A percentile compares a stretch with the other conserved stretches of the same genome.
These are phyloP conservation scores for Euphorbia corollata DNA, from an alignment of 441 rosid species.

Conservation along the genomic window DNA sequence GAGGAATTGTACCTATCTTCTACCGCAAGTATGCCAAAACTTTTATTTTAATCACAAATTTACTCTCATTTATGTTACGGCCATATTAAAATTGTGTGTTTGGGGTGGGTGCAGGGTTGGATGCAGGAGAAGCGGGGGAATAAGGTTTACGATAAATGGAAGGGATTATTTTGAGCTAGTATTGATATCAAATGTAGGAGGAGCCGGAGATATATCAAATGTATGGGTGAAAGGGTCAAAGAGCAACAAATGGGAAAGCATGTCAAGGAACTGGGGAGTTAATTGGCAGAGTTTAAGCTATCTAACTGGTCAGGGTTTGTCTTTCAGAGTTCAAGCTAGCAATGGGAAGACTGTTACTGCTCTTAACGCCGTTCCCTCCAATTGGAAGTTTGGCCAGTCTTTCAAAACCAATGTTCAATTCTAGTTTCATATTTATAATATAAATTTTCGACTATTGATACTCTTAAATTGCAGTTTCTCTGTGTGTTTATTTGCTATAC, in stretches of 20 bases:
- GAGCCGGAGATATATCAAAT: constrained; percentile 43
- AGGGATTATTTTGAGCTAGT: constrained; percentile 50
- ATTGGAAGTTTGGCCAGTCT: constrained; percentile 66
- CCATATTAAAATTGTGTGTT: too few relatives aligned
- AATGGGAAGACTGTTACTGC: constrained; percentile 36
- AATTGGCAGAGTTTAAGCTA: constrained; percentile 55
- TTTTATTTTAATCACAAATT: too few relatives aligned
- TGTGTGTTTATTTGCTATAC: background rate
- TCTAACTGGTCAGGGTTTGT: constrained; percentile 56
- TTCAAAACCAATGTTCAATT: constrained; percentile 47
- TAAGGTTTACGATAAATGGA: constrained; percentile 56
- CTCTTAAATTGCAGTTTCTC: too few relatives aligned
- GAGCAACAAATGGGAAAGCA: constrained; percentile 41
- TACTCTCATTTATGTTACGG: too few relatives aligned
- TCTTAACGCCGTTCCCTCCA: constrained; percentile 40
- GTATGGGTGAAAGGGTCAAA: constrained; percentile 61
- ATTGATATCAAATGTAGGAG: constrained; percentile 61
- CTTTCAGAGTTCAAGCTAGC: constrained; percentile 47
- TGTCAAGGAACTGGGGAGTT: constrained; percentile 71
- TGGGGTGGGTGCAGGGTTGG: too few relatives aligned
- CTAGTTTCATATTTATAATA: constrained; percentile 11
- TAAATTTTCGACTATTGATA: too few relatives aligned
- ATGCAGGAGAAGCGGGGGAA: constrained; percentile 49
- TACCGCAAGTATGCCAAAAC: constrained; percentile 32
- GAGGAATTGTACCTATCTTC: constrained; percentile 51